Evolutionary conservation across 352 stramenopile genomes (phyloP), one percentile per base, ranked within the genome.

Genomic region (Phytophthora multivora): DNA sequence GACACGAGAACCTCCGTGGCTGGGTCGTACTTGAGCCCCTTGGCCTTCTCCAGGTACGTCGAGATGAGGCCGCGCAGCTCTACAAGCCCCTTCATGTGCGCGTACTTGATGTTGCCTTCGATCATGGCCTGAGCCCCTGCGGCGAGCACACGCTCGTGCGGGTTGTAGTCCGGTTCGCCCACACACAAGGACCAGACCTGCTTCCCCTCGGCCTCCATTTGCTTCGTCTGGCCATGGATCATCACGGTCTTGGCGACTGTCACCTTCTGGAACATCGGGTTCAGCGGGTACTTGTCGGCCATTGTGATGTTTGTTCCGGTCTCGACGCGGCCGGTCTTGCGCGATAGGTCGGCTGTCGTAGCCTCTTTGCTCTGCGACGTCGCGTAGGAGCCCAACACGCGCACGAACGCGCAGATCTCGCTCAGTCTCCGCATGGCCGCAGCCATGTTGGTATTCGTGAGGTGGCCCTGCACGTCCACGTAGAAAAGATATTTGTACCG

Each of bases 141-240:
- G 15, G 95, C 78, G 18, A 99, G 73, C 26, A 99, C 92, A 16
- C 81, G 83, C 53, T 80, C 41, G 10, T 7, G 93, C 91, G 9
- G 96, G 8, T 83, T 53, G 73, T 98, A 99, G 73, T 99, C 96
- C 1, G 97, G 97, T 70, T 75, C 66, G 10, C 97, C 97, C 2
- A 99, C 96, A 62, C 95, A 98, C 23, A 99, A 77, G n/a, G 91
- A 93, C 67, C 77, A 90, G 33, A 98, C 93, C 13, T 89, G 68
- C 62, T 97, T 88, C 16, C 96, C 96, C 30, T 97, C 80, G 7
- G 91, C 91, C 73, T 98, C 88, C 69, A 98, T 91, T 68, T 98
- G 86, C 75, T 98, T 98, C n/a, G 97, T 97, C 38, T 98, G 82
- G 10, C 81, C 85, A 54, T 98, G 96, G 61, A 99, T 97, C 74